A percentile compares a stretch with the other conserved stretches of the same genome.
Evolutionary conservation across 1,139 yeast species (phyloP).

Genomic region (Casaregolazyma lundiana): DNA sequence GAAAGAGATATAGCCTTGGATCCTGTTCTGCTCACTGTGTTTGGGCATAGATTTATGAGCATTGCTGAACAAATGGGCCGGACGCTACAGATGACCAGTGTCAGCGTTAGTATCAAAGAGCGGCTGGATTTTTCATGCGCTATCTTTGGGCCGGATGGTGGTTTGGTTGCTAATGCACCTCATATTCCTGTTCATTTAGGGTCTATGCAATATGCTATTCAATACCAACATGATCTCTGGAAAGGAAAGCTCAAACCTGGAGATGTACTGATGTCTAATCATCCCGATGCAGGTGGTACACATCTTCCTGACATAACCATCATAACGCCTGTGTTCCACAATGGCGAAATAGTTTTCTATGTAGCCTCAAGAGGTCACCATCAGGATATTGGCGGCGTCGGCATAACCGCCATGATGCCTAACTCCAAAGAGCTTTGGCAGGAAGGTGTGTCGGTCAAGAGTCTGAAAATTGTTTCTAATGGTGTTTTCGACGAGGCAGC

Average conservation of each 20-base stretch:
- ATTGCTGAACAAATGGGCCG: constrained; percentile 92
- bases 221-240: constrained; percentile 63
- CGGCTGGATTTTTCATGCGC: constrained; percentile 84
- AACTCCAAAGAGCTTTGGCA: constrained; percentile 56
- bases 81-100: constrained; percentile 72
- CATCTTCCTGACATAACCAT: constrained; percentile 80
- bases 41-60: constrained; percentile 82
- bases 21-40: constrained; percentile 60
- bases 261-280: constrained; percentile 73
- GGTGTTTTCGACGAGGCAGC: constrained; percentile 54
- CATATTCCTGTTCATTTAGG: constrained; percentile 86
- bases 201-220: constrained; percentile 82
- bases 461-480: constrained; percentile 50
- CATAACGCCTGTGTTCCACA: constrained; percentile 70
- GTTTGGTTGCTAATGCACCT: constrained; percentile 79
- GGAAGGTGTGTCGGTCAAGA: constrained; percentile 59
- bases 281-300: constrained; percentile 77
- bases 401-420: constrained; percentile 66
- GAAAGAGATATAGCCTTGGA: too few species aligned
- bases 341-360: constrained; percentile 48
- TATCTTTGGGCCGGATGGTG: constrained; percentile 67
- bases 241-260: constrained; percentile 50
- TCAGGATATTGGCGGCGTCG: constrained; percentile 62
- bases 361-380: constrained; percentile 67
- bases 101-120: constrained; percentile 82